phyloP scores from a whole-genome alignment of 1,284 basidiomycete genomes.

The Schizophyllum amplum region DNA sequence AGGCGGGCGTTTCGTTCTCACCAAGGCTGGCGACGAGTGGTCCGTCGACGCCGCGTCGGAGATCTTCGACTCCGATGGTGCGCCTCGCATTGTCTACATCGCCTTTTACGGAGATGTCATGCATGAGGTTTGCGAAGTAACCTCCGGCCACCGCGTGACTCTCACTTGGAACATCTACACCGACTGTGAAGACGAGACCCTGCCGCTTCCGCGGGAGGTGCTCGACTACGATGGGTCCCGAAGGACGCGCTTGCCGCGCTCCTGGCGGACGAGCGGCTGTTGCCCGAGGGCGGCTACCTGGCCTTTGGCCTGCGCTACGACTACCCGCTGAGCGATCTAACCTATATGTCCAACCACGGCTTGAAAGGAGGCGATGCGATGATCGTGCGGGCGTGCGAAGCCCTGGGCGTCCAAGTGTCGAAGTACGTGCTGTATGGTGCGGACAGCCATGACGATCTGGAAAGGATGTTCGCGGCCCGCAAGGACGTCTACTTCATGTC shows the following conservation, averaged over 20 bases:
- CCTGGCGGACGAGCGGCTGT: slow-evolving; percentile 14
- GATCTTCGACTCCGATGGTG: slow-evolving; percentile 7
- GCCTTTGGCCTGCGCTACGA: slow-evolving; percentile 24
- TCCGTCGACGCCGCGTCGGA: slow-evolving; percentile 17
- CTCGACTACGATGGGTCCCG: background rate
- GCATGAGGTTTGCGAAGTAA: slow-evolving; percentile 31
- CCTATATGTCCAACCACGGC: background rate
- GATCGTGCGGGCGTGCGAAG: slow-evolving; percentile 1
- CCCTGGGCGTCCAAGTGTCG: background rate
- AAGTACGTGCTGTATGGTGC: background rate
- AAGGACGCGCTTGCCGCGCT: slow-evolving; percentile 5
- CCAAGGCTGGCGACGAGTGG: slow-evolving; percentile 19
- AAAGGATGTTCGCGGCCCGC: background rate
- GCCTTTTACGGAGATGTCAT: slow-evolving; percentile 32
- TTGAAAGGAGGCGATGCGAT: slow-evolving; percentile 6
- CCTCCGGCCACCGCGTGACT: slow-evolving; percentile 30
- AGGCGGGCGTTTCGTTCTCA: slow-evolving; percentile 28
- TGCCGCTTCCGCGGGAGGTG: background rate
- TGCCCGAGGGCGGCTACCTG: slow-evolving; percentile 23
- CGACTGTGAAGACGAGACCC: slow-evolving; percentile 2
- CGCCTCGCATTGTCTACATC: slow-evolving; percentile 17
- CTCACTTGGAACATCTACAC: slow-evolving; percentile 32
- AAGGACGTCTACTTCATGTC: background rate
- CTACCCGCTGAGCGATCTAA: slow-evolving; percentile 16
- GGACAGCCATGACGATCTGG: background rate